phyloP scores from a whole-genome alignment of 2,329 filamentous ascomycete species.

The Talaromyces pinophilus region DNA sequence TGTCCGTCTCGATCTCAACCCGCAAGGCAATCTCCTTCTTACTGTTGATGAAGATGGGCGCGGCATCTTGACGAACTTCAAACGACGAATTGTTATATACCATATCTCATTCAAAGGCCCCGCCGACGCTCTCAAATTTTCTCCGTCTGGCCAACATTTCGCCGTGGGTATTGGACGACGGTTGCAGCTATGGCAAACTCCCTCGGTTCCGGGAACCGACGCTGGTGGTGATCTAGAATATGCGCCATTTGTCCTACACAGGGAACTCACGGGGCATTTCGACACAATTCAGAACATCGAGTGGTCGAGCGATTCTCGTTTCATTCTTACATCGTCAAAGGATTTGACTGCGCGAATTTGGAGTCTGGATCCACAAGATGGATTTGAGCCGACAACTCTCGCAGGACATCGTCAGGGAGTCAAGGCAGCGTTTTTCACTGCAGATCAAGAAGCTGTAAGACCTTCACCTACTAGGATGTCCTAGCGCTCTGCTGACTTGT shows the following conservation, averaged over 20 bases:
- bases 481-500: constrained; percentile 16
- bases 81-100: constrained; percentile 81
- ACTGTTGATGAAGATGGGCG: constrained; percentile 92
- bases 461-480: neutral
- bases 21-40: constrained; percentile 86
- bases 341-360: constrained; percentile 93
- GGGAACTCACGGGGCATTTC: constrained; percentile 84
- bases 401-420: constrained; percentile 89
- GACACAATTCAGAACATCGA: constrained; percentile 83
- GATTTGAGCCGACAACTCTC: constrained; percentile 84
- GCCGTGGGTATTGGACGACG: constrained; percentile 83
- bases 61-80: constrained; percentile 89
- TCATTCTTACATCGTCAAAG: constrained; percentile 89
- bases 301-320: constrained; percentile 95
- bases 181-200: constrained; percentile 95
- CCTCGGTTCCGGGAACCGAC: constrained; percentile 79
- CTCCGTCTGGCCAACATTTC: constrained; percentile 87
- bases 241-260: constrained; percentile 87
- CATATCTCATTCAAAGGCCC: constrained; percentile 91
- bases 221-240: constrained; percentile 84
- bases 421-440: constrained; percentile 94
- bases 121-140: constrained; percentile 83
- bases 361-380: constrained; percentile 84
- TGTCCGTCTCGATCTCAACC: constrained; percentile 80
- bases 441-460: constrained; percentile 76